Evolutionary conservation across 2,329 filamentous ascomycete species (phyloP).

Genomic region (Torrubiella hemipterigena): DNA sequence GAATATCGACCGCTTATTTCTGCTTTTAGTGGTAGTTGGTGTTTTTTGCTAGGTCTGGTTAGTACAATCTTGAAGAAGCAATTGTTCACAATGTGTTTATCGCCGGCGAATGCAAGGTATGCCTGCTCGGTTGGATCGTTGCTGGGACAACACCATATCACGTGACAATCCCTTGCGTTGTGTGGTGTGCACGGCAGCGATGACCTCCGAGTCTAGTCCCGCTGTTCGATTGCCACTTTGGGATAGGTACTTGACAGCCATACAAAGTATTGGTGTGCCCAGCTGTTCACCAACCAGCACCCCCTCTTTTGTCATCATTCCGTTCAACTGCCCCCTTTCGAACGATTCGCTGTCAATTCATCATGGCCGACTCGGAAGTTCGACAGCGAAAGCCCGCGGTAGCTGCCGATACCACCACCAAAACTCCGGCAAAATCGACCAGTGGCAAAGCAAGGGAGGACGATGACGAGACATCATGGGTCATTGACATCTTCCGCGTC

Average conservation of each 20-base stretch:
- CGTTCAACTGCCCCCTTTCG: background rate
- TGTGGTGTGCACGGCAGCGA: no score
- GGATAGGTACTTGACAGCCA: no score
- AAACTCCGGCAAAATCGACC: constrained; percentile 6
- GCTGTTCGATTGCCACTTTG: background rate
- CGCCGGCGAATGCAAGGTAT: no score
- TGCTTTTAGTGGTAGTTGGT: no score
- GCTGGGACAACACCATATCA: no score
- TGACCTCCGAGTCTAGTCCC: no score
- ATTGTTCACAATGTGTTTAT: no score
- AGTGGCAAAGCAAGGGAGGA: constrained; percentile 12
- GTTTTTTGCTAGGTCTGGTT: no score
- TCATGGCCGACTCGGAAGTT: constrained; percentile 26
- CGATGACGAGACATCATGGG: constrained; percentile 35
- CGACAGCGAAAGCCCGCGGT: constrained; percentile 31
- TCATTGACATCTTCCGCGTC: constrained; percentile 58
- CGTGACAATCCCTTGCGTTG: background rate
- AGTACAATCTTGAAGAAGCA: no score
- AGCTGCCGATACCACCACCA: constrained; percentile 8
- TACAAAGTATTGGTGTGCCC: no score
- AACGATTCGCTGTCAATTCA: constrained; percentile 1
- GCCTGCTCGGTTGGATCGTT: no score
- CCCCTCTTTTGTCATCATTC: background rate
- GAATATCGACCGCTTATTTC: constrained; percentile 4
- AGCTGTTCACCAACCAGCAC: background rate